Base-by-base conservation (phyloP, 768 basidiomycete genomes). In the Xanthoconium purpureum region DNA sequence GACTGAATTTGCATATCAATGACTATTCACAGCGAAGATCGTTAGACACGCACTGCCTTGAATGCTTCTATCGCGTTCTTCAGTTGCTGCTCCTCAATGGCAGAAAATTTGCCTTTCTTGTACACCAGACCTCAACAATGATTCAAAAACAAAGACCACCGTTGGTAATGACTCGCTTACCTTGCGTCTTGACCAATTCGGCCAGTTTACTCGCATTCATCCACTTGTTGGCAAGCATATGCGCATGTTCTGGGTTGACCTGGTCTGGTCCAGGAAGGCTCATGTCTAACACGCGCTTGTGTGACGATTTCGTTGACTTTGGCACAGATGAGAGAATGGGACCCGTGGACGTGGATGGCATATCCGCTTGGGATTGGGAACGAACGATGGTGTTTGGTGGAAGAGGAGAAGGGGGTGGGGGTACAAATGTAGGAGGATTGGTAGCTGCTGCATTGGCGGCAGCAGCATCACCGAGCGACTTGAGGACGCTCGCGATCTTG, bases 31-130 rank as follows among this genome's bases (percentile, higher is more conserved):
- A 35, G 24, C 14, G 33, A 29, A 39, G 38, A 32, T 46, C 18
- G 30, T 20, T 53, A 51, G 46, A 17, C 18, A 75, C 84, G 47
- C 63, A 88, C 89, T 18, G 70, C 62, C 52, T 80, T 79, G 66
- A 85, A 91, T 10, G 73, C 70, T 54, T 87, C 83, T 36, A 93
- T 84, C 8, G 89, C 90, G 14, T 71, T 69, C 59, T 73, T 78
- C 1, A 92, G 70, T 58, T 85, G 85, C 28, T 83, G 78, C 55
- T 85, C 87, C 65, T 94, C 91, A 40, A 84, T 84, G 0, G 85
- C 82, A 28, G 89, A 91, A 64, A 94, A 94, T 66, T 90, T 92
- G 14, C 91, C 91, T 71, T 91, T 91, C 73, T 87, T 91, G 70
- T 90, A 92, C 3, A 89, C 80, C n/a, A 93, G 80, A 33, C 89